Evolutionary conservation across 202 grass and related monocot species (phyloP), one percentile per base, ranked within the genome.

Genomic region (Setaria italica): DNA sequence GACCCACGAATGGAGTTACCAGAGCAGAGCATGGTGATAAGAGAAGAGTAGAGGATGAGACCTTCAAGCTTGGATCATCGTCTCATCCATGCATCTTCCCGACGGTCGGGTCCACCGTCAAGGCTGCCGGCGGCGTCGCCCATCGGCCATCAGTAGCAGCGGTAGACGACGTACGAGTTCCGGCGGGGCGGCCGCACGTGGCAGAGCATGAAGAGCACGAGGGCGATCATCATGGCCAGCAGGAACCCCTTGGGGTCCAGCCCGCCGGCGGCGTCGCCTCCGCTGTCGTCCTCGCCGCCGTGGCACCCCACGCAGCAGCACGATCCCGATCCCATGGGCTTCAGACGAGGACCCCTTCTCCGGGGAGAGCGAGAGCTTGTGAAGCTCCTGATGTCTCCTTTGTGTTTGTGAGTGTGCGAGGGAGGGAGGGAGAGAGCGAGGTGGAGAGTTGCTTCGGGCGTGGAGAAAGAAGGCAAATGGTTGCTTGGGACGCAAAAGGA

Each of bases 201-300:
- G 87, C 91, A 93, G 77, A 95, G 79, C 91, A 91, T 89, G 57
- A 93, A 56, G 16, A 95, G 89, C 84, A 91, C 93, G 43, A 95
- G 49, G 15, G 93, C 93, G 46, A 95, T 93, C 86, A 93, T 49
- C 84, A 95, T 84, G 33, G 90, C 90, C 9, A 92, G 84, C 51
- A 93, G 33, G 80, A 95, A 80, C 10, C 93, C 93, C 84, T 83
- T 80, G 54, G 85, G 74, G 81, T 89, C 82, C 3, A 84, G 65
- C 57, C 72, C 72, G 14, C 17, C 72, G 33, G 20, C 80, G 1
- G 53, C 64, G 12, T 21, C 84, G 3, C 37, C 67, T 33, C 71
- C 55, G 45, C 15, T 54, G 3, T 58, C 85, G 30, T 73, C 84
- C 16, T 29, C 89, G 75, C 77, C 62, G 70, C 85, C 55, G 56